Conservation (phyloP, 2,329 filamentous ascomycete species). For the Aspergillus udagawae region DNA sequence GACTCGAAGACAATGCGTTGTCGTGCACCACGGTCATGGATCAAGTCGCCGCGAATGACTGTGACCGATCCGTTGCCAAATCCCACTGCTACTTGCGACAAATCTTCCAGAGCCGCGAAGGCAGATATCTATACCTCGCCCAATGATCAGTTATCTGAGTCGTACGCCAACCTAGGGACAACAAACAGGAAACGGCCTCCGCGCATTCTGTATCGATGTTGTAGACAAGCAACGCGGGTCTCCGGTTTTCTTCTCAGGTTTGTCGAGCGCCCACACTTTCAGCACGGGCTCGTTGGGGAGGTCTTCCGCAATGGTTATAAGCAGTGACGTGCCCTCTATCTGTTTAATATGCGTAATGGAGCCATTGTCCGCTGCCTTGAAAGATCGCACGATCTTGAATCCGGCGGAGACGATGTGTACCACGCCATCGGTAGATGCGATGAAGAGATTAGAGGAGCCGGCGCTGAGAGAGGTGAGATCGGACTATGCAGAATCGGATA, state of each 20-base stretch:
- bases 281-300: constrained; percentile 80
- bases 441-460: constrained; percentile 82
- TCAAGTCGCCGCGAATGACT: constrained; percentile 85
- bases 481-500: constrained; percentile 35
- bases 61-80: constrained; percentile 95
- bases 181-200: constrained; percentile 83
- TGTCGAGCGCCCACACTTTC: constrained; percentile 97
- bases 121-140: constrained; percentile 59
- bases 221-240: constrained; percentile 84
- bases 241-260: constrained; percentile 88
- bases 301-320: constrained; percentile 81
- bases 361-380: constrained; percentile 73
- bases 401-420: constrained; percentile 82
- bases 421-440: constrained; percentile 78
- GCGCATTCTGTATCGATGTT: constrained; percentile 79
- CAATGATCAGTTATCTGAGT: constrained; percentile 1
- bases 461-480: constrained; percentile 81
- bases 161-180: neutral
- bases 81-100: constrained; percentile 89
- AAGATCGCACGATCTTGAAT: constrained; percentile 83
- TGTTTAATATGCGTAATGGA: constrained; percentile 90
- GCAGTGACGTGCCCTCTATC: constrained; percentile 76
- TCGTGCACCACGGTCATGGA: constrained; percentile 90
- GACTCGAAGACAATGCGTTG: constrained; percentile 95
- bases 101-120: constrained; percentile 79